phyloP scores from a whole-genome alignment of 208 protist species.

The Leishmania guyanensis region DNA sequence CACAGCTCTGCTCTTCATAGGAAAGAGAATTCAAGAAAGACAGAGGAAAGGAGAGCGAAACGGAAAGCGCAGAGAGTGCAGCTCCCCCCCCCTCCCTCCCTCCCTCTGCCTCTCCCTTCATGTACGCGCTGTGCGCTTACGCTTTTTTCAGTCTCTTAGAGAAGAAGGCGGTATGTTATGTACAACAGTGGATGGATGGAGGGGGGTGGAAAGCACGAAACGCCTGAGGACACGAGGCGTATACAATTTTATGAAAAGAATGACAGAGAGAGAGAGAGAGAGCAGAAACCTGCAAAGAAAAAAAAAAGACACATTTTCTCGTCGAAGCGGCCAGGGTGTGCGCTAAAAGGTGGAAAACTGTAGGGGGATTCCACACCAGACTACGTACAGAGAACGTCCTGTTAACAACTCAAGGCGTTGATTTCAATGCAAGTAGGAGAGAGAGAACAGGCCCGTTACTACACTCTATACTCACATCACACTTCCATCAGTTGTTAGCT shows the following conservation, averaged over 20 bases:
- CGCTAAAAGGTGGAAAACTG: neutral
- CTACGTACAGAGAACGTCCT: neutral
- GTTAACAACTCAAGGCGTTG: neutral
- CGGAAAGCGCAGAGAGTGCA: no score
- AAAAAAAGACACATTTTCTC: neutral
- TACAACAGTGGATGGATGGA: conserved; percentile 2
- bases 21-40: no score
- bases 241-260: neutral
- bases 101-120: neutral
- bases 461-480: neutral
- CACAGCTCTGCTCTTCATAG: no score
- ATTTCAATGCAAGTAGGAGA: neutral
- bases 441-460: neutral
- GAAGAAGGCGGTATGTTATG: neutral
- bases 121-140: neutral
- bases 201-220: neutral
- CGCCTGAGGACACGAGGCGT: neutral
- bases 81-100: no score
- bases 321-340: neutral
- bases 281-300: neutral
- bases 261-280: neutral
- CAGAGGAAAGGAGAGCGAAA: no score
- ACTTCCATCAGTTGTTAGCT: neutral
- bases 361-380: neutral
- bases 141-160: neutral